Percentiles rank a stretch among this genome's conserved stretches.
phyloP scores from a whole-genome alignment of 768 basidiomycete genomes.

The Tylopilus vinaceipallidus region DNA sequence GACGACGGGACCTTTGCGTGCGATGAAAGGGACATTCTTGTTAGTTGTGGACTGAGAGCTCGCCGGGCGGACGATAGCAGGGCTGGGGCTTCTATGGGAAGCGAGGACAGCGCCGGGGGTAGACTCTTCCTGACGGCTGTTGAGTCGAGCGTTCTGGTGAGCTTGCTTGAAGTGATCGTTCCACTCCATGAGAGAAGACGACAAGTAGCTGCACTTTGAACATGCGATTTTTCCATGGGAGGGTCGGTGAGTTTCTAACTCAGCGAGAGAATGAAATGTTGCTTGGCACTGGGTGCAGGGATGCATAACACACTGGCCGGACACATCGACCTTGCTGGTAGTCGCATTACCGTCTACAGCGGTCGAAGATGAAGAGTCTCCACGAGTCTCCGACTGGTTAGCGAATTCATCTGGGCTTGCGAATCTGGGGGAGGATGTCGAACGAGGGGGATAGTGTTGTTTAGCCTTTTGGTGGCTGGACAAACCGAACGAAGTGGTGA shows the following conservation, averaged over 20 bases:
- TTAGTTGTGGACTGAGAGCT: slow-evolving; percentile 18
- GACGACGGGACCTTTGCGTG: slow-evolving; percentile 5
- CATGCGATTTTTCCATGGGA: slow-evolving; percentile 23
- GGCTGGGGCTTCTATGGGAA: slow-evolving; percentile 13
- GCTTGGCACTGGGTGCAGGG: slow-evolving; percentile 21
- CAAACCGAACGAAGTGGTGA: slow-evolving; percentile 16
- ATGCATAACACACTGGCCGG: slow-evolving; percentile 7
- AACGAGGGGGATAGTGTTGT: slow-evolving; percentile 14
- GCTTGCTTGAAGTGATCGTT: slow-evolving; percentile 25
- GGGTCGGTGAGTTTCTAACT: slow-evolving; percentile 21
- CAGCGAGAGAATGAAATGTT: slow-evolving; percentile 13
- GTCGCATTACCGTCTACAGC: background rate
- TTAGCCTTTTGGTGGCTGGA: slow-evolving; percentile 24
- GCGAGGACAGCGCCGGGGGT: slow-evolving; percentile 2
- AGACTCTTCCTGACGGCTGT: slow-evolving; percentile 6
- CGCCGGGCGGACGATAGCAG: slow-evolving; percentile 11
- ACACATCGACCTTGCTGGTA: background rate
- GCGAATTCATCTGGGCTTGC: slow-evolving; percentile 1
- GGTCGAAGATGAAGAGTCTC: background rate
- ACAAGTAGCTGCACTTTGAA: slow-evolving; percentile 24
- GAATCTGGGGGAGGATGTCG: slow-evolving; percentile 3
- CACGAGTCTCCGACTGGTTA: slow-evolving; percentile 3
- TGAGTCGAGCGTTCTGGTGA: slow-evolving; percentile 11
- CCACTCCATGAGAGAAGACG: slow-evolving; percentile 26
- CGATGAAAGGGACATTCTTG: slow-evolving; percentile 4